A percentile compares a stretch with the other conserved stretches of the same genome.
Conservation (phyloP, 345 rosid species). For the Murraya koenigii region DNA sequence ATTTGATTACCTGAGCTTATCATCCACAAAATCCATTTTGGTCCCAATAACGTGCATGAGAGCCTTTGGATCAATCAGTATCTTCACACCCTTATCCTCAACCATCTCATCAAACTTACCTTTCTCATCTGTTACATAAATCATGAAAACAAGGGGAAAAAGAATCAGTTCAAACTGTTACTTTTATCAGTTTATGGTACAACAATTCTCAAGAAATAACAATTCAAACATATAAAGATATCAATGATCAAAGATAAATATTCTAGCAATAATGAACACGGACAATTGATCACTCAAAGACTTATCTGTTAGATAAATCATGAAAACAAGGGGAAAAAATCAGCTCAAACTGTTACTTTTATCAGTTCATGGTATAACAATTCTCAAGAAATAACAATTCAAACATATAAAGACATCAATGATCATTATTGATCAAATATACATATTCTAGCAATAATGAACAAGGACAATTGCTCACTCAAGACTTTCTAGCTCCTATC, state of each 20-base stretch:
- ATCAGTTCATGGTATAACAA: too few relatives aligned
- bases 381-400: too few relatives aligned
- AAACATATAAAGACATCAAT: too few relatives aligned
- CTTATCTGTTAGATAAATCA: too few relatives aligned
- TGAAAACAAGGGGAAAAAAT: too few relatives aligned
- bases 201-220: background rate
- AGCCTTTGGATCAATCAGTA: conserved; percentile 82
- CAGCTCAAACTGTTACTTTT: too few relatives aligned
- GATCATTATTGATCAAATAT: too few relatives aligned
- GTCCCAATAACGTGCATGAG: conserved; percentile 90
- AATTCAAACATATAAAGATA: background rate
- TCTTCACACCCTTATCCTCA: conserved; percentile 80
- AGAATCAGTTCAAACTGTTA: background rate
- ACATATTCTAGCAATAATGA: too few relatives aligned
- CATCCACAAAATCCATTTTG: conserved; percentile 82
- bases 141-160: background rate
- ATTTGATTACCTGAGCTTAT: conserved; percentile 63
- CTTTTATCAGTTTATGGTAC: background rate
- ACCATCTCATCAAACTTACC: conserved; percentile 80
- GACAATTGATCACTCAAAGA: too few relatives aligned
- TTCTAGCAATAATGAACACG: background rate
- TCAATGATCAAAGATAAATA: background rate
- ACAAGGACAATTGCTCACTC: background rate
- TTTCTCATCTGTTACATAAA: conserved; percentile 52
- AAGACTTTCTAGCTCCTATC: background rate